Evolutionary conservation across 345 rosid species (phyloP).

Genomic region (Syzygium grande): DNA sequence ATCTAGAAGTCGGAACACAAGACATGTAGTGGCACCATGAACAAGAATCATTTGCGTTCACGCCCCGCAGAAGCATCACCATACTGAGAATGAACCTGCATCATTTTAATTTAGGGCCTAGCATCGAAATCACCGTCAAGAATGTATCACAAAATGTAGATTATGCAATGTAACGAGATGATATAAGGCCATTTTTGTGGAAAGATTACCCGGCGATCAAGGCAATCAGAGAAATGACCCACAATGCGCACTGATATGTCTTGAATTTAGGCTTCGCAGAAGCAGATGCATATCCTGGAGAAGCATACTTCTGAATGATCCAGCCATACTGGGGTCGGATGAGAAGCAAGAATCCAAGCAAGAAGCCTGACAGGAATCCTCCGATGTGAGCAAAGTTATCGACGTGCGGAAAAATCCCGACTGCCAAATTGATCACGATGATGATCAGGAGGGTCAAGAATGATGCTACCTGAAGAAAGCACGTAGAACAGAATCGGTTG

Average conservation of each 20-base stretch:
- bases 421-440: constrained; percentile 63
- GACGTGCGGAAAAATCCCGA: constrained; percentile 84
- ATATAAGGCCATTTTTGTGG: background rate
- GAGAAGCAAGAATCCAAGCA: constrained; percentile 77
- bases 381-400: constrained; percentile 97
- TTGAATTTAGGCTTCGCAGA: constrained; percentile 43
- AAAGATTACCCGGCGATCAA: constrained; percentile 56
- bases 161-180: background rate
- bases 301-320: constrained; percentile 42
- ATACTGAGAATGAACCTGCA: constrained; percentile 56
- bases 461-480: constrained; percentile 42
- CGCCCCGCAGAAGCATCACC: constrained; percentile 63
- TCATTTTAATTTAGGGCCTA: background rate
- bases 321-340: constrained; percentile 84
- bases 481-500: background rate
- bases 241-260: constrained; percentile 50
- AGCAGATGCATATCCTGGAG: constrained; percentile 16
- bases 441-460: constrained; percentile 54
- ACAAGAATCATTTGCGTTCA: constrained; percentile 77
- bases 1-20: constrained; percentile 76
- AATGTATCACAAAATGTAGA: background rate
- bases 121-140: background rate
- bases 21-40: constrained; percentile 96
- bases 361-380: constrained; percentile 78
- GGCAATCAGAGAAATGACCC: constrained; percentile 62